Percentiles rank a stretch among this genome's conserved stretches.
Evolutionary conservation across 768 basidiomycete species (phyloP).

Genomic region (Lactifluus piperatus): DNA sequence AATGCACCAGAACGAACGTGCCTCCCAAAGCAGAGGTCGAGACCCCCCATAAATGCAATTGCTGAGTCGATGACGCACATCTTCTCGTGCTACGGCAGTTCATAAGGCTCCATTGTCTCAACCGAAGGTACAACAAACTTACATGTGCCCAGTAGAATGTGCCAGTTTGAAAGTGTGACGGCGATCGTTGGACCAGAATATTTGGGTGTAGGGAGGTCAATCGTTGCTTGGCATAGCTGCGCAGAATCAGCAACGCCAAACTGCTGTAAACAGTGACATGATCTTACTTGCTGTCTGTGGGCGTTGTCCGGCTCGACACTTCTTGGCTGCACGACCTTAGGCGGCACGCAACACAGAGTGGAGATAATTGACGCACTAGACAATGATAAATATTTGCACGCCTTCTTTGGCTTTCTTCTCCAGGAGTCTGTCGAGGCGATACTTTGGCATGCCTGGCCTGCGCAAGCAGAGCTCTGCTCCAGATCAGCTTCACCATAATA

Average conservation of each 20-base stretch:
- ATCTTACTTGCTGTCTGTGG: slow-evolving; percentile 81
- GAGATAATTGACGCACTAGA: slow-evolving; percentile 53
- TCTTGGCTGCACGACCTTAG: slow-evolving; percentile 56
- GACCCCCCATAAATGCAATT: slow-evolving; percentile 96
- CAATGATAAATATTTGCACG: slow-evolving; percentile 90
- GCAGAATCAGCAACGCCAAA: background rate
- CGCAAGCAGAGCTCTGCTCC: slow-evolving; percentile 71
- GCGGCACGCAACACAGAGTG: background rate
- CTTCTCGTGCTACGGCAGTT: slow-evolving; percentile 75
- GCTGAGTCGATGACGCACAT: slow-evolving; percentile 95
- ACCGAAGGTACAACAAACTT: slow-evolving; percentile 23
- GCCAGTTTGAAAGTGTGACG: slow-evolving; percentile 94
- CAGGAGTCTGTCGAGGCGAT: slow-evolving; percentile 78
- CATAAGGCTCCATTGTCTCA: background rate
- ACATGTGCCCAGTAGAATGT: slow-evolving; percentile 99
- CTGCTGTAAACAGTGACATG: background rate
- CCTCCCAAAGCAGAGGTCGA: slow-evolving; percentile 92
- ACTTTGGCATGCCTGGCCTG: slow-evolving; percentile 74
- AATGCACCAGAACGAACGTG: slow-evolving; percentile 22
- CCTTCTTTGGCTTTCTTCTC: slow-evolving; percentile 91
- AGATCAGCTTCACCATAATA: slow-evolving; percentile 1
- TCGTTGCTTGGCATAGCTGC: slow-evolving; percentile 79
- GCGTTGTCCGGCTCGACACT: slow-evolving; percentile 91
- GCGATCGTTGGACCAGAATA: slow-evolving; percentile 93
- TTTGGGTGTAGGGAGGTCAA: slow-evolving; percentile 78